Percentiles rank a stretch among this genome's conserved stretches.
phyloP scores from a whole-genome alignment of 257 asterid species.

The Fraxinus excelsior region DNA sequence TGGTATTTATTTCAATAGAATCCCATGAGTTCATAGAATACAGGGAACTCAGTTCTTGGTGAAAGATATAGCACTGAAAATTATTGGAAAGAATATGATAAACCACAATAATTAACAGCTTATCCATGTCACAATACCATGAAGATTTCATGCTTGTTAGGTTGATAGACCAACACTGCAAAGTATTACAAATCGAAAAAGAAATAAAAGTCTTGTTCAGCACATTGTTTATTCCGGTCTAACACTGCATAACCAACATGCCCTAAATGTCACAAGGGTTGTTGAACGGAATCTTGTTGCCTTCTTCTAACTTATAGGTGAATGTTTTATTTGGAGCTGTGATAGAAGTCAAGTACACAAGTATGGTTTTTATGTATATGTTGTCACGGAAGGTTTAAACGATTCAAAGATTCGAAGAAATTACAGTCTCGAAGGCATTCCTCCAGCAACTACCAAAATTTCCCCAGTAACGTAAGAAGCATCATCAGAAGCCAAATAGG shows the following conservation, averaged over 20 bases:
- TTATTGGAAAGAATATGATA: background rate
- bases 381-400: background rate
- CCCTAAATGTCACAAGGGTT: background rate
- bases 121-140: background rate
- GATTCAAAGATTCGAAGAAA: conserved; percentile 4
- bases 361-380: background rate
- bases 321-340: conserved; percentile 44
- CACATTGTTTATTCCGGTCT: background rate
- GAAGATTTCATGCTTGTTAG: background rate
- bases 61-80: background rate
- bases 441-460: conserved; percentile 82
- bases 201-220: background rate
- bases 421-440: conserved; percentile 75
- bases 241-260: background rate
- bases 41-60: background rate
- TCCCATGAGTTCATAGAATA: background rate
- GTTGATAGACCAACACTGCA: background rate
- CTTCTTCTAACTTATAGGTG: conserved; percentile 46
- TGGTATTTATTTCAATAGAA: background rate
- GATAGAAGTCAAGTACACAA: conserved; percentile 24
- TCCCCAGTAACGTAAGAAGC: conserved; percentile 87
- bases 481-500: conserved; percentile 89
- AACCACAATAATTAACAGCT: background rate
- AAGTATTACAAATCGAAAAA: background rate
- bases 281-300: conserved; percentile 16